Percentiles rank a stretch among this genome's conserved stretches.
These are phyloP conservation scores for Baorangia bicolor DNA, from an alignment of 768 basidiomycete species.

Conservation along the genomic window DNA sequence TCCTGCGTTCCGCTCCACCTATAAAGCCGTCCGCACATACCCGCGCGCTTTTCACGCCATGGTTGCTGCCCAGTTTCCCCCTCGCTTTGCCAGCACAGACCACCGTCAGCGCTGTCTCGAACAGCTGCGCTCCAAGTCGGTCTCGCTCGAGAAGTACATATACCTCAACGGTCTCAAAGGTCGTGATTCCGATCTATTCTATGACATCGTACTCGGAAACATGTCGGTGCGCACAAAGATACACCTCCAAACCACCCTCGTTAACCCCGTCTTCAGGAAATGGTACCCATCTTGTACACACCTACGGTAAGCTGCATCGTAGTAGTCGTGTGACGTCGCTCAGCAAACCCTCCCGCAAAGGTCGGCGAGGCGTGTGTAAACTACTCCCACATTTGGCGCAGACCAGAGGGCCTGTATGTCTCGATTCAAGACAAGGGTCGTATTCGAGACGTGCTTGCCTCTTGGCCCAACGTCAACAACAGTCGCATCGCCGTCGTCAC, in stretches of 20 bases:
- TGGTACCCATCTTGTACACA: conserved; percentile 72
- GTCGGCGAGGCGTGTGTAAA: conserved; percentile 72
- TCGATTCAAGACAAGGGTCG: conserved; percentile 66
- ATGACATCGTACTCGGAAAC: conserved; percentile 58
- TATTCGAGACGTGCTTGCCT: conserved; percentile 53
- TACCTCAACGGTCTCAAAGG: conserved; percentile 64
- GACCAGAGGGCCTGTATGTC: conserved; percentile 60
- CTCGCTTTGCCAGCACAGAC: conserved; percentile 47
- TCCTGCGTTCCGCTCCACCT: not conserved
- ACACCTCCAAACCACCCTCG: not conserved
- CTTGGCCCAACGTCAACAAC: conserved; percentile 46
- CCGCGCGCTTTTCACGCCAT: conserved; percentile 25
- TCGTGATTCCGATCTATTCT: conserved; percentile 65
- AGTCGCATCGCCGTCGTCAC: conserved; percentile 75
- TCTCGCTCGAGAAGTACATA: conserved; percentile 66
- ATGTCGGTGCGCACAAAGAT: conserved; percentile 45
- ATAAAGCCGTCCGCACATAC: not conserved
- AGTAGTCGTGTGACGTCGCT: conserved; percentile 10
- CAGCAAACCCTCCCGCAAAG: conserved; percentile 25
- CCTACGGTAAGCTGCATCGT: conserved; percentile 50
- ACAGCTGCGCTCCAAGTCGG: conserved; percentile 56
- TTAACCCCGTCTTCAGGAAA: conserved; percentile 36
- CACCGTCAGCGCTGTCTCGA: conserved; percentile 55
- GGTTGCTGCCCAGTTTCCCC: conserved; percentile 40
- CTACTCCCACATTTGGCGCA: conserved; percentile 68